A percentile compares a stretch with the other conserved stretches of the same genome.
These are phyloP conservation scores for Rhizopus sp. DNA, from an alignment of 371 early-diverging fungal species.

Conservation along the genomic window DNA sequence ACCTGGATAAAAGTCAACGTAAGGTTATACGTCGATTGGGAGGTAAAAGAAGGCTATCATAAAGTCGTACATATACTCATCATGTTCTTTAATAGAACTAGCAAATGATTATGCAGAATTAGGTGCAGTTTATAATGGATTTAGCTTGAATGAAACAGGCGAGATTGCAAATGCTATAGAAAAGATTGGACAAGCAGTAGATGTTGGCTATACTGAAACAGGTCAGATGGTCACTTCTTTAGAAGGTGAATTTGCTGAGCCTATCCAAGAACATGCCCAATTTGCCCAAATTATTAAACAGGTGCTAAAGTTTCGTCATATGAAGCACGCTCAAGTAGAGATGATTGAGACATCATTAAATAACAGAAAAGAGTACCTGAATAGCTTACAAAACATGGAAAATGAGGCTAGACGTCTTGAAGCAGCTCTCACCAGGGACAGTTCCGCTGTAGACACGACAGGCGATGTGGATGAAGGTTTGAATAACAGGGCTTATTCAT, in stretches of 20 bases:
- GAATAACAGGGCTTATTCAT: conserved; percentile 5
- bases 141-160: conserved; percentile 82
- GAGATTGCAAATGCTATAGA: conserved; percentile 85
- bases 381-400: conserved; percentile 75
- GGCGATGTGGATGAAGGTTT: conserved; percentile 31
- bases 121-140: conserved; percentile 92
- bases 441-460: conserved; percentile 36
- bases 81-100: conserved; percentile 35
- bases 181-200: conserved; percentile 88
- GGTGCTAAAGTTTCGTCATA: conserved; percentile 80
- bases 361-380: conserved; percentile 66
- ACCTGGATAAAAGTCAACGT: conserved; percentile 70
- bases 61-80: neutral
- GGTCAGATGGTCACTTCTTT: conserved; percentile 66
- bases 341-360: conserved; percentile 71
- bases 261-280: conserved; percentile 87
- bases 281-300: conserved; percentile 84
- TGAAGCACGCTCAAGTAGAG: conserved; percentile 88
- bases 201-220: conserved; percentile 78
- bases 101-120: conserved; percentile 83
- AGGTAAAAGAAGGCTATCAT: conserved; percentile 40
- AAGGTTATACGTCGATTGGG: conserved; percentile 71
- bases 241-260: conserved; percentile 83
- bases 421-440: conserved; percentile 65
- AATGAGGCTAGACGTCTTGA: conserved; percentile 83